These are phyloP conservation scores for Neoscytalidium dimidiatum DNA, from an alignment of 2,329 filamentous ascomycete genomes.

Conservation along the genomic window DNA sequence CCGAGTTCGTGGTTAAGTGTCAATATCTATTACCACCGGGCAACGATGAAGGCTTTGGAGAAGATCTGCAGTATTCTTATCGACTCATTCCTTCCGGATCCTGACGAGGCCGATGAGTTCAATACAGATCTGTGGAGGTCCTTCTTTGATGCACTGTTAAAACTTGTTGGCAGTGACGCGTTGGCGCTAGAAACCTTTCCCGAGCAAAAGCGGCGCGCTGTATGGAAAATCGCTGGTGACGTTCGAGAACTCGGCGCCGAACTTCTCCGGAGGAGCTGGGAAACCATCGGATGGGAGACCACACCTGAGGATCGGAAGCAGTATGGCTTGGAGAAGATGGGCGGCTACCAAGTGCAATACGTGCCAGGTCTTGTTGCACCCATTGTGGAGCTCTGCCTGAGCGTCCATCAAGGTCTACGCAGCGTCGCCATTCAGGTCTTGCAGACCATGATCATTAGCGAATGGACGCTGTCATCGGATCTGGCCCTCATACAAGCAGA, in stretches of 20 bases:
- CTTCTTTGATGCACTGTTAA: conserved; percentile 87
- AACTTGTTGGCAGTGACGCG: conserved; percentile 83
- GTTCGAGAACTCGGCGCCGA: conserved; percentile 90
- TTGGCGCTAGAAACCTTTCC: conserved; percentile 93
- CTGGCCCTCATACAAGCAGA: conserved; percentile 89
- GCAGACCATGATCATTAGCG: conserved; percentile 97
- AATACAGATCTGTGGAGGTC: conserved; percentile 92
- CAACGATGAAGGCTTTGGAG: conserved; percentile 81
- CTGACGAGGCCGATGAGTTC: conserved; percentile 88
- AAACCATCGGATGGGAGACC: conserved; percentile 95
- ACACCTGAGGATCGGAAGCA: conserved; percentile 73
- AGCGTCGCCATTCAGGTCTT: conserved; percentile 89
- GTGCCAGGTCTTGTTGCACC: conserved; percentile 89
- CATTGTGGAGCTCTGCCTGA: conserved; percentile 91
- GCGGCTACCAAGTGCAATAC: conserved; percentile 97
- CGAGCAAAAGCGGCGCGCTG: conserved; percentile 91
- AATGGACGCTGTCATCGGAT: conserved; percentile 95
- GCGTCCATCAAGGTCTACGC: conserved; percentile 88
- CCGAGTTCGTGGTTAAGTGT: conserved; percentile 88
- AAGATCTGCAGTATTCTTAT: conserved; percentile 78
- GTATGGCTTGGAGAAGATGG: conserved; percentile 81
- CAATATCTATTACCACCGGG: conserved; percentile 89
- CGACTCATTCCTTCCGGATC: conserved; percentile 81
- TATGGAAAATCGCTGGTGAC: conserved; percentile 99
- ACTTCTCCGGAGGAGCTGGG: conserved; percentile 82